Conservation (phyloP, 495 filamentous ascomycete genomes). For the Penicillium steckii region DNA sequence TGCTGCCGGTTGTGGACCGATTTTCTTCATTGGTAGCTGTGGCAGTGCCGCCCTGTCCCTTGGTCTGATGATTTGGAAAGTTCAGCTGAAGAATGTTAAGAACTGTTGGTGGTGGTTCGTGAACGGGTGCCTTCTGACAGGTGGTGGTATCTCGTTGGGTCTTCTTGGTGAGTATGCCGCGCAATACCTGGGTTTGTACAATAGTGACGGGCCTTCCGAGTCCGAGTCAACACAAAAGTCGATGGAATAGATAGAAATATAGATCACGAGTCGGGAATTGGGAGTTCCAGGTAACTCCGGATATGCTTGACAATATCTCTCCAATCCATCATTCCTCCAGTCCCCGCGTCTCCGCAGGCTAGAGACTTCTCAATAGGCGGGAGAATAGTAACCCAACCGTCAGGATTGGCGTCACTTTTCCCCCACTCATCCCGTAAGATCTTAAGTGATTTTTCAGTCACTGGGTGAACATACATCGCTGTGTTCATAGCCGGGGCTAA, state of each 20-base stretch:
- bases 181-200: conserved; percentile 32
- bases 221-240: conserved; percentile 8
- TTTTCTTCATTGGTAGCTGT: conserved; percentile 83
- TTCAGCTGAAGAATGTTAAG: conserved; percentile 76
- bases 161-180: conserved; percentile 62
- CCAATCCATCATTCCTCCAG: conserved; percentile 79
- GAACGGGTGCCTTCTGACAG: conserved; percentile 67
- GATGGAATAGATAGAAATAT: conserved; percentile 11
- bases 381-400: conserved; percentile 77
- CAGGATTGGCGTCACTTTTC: conserved; percentile 31
- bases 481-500: conserved; percentile 74
- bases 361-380: conserved; percentile 66
- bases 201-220: conserved; percentile 6
- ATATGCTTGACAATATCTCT: conserved; percentile 65
- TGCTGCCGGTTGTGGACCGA: conserved; percentile 72
- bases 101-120: conserved; percentile 99
- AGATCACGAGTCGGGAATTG: conserved; percentile 1
- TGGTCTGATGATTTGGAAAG: conserved; percentile 84
- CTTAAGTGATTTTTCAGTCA: conserved; percentile 69
- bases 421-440: conserved; percentile 74
- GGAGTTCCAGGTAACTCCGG: conserved; percentile 32
- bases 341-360: conserved; percentile 79
- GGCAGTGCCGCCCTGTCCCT: conserved; percentile 75
- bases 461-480: conserved; percentile 85
- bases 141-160: conserved; percentile 63